A percentile compares a stretch with the other conserved stretches of the same genome.
Conservation (phyloP, 164 flowering plant genomes). For the Magnolia kwangsiensis region DNA sequence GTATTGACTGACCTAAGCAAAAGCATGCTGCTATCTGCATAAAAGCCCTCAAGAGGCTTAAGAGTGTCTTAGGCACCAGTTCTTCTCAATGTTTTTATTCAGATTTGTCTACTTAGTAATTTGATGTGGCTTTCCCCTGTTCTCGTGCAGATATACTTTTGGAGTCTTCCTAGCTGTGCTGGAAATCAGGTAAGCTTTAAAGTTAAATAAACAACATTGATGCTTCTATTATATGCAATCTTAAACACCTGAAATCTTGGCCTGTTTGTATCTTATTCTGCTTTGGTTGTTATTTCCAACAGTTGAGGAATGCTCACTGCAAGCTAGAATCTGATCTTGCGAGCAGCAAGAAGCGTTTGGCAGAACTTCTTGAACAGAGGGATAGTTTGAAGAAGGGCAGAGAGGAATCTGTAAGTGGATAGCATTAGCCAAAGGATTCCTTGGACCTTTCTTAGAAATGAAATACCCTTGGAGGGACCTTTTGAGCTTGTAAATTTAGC, state of each 20-base stretch:
- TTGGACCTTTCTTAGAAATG: background rate
- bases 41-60: no score
- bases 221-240: background rate
- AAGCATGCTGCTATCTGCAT: background rate
- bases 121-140: conserved; percentile 7
- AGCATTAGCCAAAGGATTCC: background rate
- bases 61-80: no score
- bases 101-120: background rate
- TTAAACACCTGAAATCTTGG: background rate
- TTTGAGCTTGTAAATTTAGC: conserved; percentile 3
- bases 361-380: conserved; percentile 58
- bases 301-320: conserved; percentile 65
- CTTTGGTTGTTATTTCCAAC: conserved; percentile 12
- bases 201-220: background rate
- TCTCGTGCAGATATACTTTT: conserved; percentile 72
- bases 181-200: conserved; percentile 76
- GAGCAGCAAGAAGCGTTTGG: conserved; percentile 50
- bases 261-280: background rate
- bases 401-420: conserved; percentile 75
- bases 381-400: conserved; percentile 72
- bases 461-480: background rate
- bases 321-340: conserved; percentile 82
- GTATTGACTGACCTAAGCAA: background rate
- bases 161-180: conserved; percentile 99
- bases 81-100: no score